Conservation (phyloP, 2,329 filamentous ascomycete species). For the Dactylellina cionopaga region DNA sequence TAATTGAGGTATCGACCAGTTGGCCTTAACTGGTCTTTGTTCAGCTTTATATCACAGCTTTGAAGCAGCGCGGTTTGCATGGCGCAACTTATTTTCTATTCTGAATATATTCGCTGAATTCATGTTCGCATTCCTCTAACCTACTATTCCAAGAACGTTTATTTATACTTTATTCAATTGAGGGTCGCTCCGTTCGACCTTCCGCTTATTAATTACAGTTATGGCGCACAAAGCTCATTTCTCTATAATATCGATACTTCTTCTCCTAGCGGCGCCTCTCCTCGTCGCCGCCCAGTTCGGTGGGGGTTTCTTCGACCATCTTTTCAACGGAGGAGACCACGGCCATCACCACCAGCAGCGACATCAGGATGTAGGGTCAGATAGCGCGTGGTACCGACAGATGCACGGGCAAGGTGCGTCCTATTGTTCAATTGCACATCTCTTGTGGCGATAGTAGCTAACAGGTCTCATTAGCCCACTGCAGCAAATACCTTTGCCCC, state of each 20-base stretch:
- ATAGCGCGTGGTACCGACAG: slow-evolving; percentile 80
- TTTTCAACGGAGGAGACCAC: slow-evolving; percentile 75
- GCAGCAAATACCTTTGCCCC: slow-evolving; percentile 92
- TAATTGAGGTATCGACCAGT: slow-evolving; percentile 14
- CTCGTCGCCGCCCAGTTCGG: slow-evolving; percentile 76
- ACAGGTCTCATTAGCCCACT: slow-evolving; percentile 71
- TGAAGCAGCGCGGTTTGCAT: too few species aligned
- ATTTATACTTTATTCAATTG: background rate
- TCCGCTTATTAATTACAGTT: background rate
- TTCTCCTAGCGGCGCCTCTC: slow-evolving; percentile 69
- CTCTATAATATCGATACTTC: slow-evolving; percentile 53
- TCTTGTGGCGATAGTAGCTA: background rate
- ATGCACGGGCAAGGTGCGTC: slow-evolving; percentile 73
- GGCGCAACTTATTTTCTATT: too few species aligned
- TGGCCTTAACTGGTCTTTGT: slow-evolving; percentile 39
- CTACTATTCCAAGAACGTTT: too few species aligned
- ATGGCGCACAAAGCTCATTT: background rate
- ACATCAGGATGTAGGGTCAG: slow-evolving; percentile 83
- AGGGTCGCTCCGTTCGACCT: too few species aligned
- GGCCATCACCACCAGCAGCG: slow-evolving; percentile 67
- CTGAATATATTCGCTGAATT: too few species aligned
- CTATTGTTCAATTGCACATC: slow-evolving; percentile 8
- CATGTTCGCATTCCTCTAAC: too few species aligned
- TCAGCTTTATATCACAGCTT: slow-evolving; percentile 3
- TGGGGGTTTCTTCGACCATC: slow-evolving; percentile 90